Base-by-base conservation (phyloP, 163 green algal species). In the Prototheca wickerhamii region DNA sequence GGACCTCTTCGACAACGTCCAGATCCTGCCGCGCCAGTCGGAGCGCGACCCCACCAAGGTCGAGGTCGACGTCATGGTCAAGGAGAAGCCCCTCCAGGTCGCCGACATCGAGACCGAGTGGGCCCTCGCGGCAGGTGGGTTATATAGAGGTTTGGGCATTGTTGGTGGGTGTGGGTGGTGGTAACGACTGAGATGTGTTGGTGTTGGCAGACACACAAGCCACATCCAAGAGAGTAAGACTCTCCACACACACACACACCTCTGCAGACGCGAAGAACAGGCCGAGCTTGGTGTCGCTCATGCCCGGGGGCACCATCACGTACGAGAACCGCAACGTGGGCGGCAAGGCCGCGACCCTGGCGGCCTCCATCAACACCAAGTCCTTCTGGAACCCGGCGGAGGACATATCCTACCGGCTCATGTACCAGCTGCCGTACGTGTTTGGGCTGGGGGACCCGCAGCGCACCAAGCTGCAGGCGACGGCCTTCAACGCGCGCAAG, bases 401-500 rank as follows among this genome's bases (percentile, higher is more conserved):
- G 40, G 81, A 88, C 60, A 58, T 88, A 2, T 77, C 73, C 17
- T 87, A 76, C 72, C 72, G 80, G 30, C 69, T 92, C 57, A 66
- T 67, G 49, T 86, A 82, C 76, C 76, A 68, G 30, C 62, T 80
- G 37, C 87, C 87, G 15, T 92, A 89, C 68, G 34, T 86, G 10
- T 63, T 70, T 37, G 84, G 82, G 21, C 61, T 71, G 51, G 44
- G 64, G 28, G 80, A 92, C 72, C 54, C 68, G 43, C 73, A 82
- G 31, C 69, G 65, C 65, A 84, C 68, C 52, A 75, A 72, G 30
- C 71, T 90, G 21, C 58, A 59, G 17, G 68, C 72, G 1, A 74
- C 82, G 52, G 67, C 84, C 40, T 98, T 98, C 86, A 97, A 97
- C 79, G 84, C 76, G 7, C 84, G 91, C 73, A 96, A 96, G 81